phyloP scores from a whole-genome alignment of 805 yeast genomes.

The Metschnikowia reukaufii region DNA sequence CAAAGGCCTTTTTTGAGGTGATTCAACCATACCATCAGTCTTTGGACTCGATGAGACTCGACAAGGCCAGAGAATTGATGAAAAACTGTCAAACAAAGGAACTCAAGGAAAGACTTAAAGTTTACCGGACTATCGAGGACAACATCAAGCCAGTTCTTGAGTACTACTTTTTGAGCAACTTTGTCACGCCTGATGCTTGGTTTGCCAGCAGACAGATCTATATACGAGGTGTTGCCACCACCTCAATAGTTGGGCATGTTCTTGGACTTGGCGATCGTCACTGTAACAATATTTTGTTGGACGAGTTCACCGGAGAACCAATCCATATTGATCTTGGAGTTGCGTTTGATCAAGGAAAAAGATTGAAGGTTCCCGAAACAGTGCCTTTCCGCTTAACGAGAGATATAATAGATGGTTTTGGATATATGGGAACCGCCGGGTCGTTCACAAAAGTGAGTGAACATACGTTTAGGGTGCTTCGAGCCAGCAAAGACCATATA shows the following conservation, averaged over 20 bases:
- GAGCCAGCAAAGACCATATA: slow-evolving; percentile 66
- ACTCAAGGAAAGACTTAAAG: slow-evolving; percentile 41
- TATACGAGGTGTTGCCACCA: slow-evolving; percentile 76
- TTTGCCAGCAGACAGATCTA: slow-evolving; percentile 61
- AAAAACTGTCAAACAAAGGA: slow-evolving; percentile 51
- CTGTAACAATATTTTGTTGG: slow-evolving; percentile 85
- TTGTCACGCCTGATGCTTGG: slow-evolving; percentile 72
- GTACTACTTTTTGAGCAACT: slow-evolving; percentile 67
- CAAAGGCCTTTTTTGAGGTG: slow-evolving; percentile 68
- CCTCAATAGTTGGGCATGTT: slow-evolving; percentile 83
- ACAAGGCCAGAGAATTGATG: slow-evolving; percentile 65
- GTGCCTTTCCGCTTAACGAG: slow-evolving; percentile 92
- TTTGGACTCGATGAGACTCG: slow-evolving; percentile 48
- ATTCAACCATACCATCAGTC: slow-evolving; percentile 60
- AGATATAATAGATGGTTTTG: slow-evolving; percentile 91
- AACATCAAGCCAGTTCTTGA: slow-evolving; percentile 68
- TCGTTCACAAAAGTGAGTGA: slow-evolving; percentile 72
- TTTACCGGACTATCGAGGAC: slow-evolving; percentile 47
- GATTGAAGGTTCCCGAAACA: slow-evolving; percentile 82
- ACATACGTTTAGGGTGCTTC: slow-evolving; percentile 63
- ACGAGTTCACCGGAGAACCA: slow-evolving; percentile 81
- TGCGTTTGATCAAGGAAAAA: slow-evolving; percentile 91
- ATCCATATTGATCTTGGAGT: slow-evolving; percentile 95
- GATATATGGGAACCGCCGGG: slow-evolving; percentile 82
- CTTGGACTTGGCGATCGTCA: slow-evolving; percentile 96